phyloP scores from a whole-genome alignment of 2,329 filamentous ascomycete genomes.

The Ascosphaera aggregata region DNA sequence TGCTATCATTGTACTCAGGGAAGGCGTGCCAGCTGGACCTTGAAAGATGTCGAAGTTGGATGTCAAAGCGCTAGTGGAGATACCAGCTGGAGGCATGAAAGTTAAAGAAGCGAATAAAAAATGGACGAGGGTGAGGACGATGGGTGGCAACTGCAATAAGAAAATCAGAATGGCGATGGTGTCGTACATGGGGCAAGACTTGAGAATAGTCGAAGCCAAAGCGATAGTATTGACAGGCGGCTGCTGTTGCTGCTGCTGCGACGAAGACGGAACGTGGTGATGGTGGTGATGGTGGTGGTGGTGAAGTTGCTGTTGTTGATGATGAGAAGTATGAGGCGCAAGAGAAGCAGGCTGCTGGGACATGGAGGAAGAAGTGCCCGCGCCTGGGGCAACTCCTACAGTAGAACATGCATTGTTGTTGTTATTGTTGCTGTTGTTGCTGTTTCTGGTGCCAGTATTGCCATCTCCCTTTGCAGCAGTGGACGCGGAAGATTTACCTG shows the following conservation, averaged over 20 bases:
- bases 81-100: conserved; percentile 64
- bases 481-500: background rate
- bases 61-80: conserved; percentile 47
- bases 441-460: too few species aligned
- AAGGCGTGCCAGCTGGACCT: conserved; percentile 64
- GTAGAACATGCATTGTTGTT: background rate
- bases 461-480: background rate
- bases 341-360: background rate
- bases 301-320: background rate
- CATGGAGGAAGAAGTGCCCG: background rate
- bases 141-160: conserved; percentile 73
- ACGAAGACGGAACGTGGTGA: background rate
- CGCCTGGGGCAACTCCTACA: background rate
- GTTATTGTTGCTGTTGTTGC: background rate
- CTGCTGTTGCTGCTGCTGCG: conserved; percentile 3
- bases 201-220: conserved; percentile 65
- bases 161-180: conserved; percentile 94
- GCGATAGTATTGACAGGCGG: conserved; percentile 43
- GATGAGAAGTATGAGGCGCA: too few species aligned
- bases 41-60: conserved; percentile 85
- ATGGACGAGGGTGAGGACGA: conserved; percentile 72
- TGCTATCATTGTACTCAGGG: conserved; percentile 59
- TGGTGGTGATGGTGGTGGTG: background rate
- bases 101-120: conserved; percentile 81
- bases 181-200: conserved; percentile 75